Evolutionary conservation across 306 rosid species (phyloP), one percentile per base, ranked within the genome.

Genomic region (Spatholobus suberectus): DNA sequence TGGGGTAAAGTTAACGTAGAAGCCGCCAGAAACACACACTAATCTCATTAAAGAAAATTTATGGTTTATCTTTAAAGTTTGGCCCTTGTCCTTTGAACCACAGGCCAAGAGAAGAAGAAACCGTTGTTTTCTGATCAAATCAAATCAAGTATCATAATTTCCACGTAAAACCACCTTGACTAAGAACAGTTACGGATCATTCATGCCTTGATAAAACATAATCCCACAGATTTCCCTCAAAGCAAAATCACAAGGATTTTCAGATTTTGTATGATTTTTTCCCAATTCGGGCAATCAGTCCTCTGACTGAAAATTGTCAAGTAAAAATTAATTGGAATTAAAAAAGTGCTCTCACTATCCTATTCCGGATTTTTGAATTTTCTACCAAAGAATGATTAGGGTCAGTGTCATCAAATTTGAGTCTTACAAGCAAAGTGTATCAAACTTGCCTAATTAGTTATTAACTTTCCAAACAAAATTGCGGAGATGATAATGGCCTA

Each of bases 41-140:
- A 40, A 57, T 13, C 52, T 40, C 32, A 21, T 24, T 34, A 72
- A 46, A 69, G 49, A 66, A 66, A 38, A 14, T 4, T 32, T 20
- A 3, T 40, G 20, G 2, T 61, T 54, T 84, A 29, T 67, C 34
- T 8, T 18, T 14, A 55, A 41, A 20, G 52, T 69, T 51, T 24
- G 81, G 75, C 75, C 1, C 68, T 32, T 81, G 63, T 70, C 77
- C 1, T 34, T 52, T 51, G 13, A 65, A 38, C 40, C 80, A 77
- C 57, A 26, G 5, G 70, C 29, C 84, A 66, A 24, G 27, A 40
- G 14, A 43, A 79, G 46, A 73, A 58, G 5, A 57, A 80, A 2
- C 40, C 24, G 8, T 66, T 44, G 46, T 47, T 29, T 51, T 61
- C 14, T 78, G 38, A 38, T 44, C 34, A 44, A 62, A 66, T 66